Evolutionary conservation across 495 filamentous ascomycete genomes (phyloP).

Genomic region (Staphylotrichum tortipilum): DNA sequence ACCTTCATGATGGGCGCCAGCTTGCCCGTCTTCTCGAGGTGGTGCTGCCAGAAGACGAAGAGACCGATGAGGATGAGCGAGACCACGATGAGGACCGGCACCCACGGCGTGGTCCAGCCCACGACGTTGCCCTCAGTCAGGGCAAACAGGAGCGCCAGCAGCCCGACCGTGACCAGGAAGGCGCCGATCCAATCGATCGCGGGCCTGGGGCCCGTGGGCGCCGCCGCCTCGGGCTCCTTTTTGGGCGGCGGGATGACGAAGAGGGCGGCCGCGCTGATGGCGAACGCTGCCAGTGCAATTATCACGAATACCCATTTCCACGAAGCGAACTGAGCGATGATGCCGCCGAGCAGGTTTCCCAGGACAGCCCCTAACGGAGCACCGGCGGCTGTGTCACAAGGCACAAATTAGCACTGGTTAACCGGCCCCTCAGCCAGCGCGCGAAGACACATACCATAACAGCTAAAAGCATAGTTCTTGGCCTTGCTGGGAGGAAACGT

Average conservation of each 20-base stretch:
- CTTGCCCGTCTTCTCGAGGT: slow-evolving; percentile 38
- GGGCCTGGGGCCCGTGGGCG: slow-evolving; percentile 17
- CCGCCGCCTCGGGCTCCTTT: slow-evolving; percentile 21
- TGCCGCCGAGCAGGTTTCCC: slow-evolving; percentile 46
- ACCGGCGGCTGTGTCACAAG: slow-evolving; percentile 37
- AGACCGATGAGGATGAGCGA: slow-evolving; percentile 48
- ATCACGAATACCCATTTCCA: slow-evolving; percentile 63
- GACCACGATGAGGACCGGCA: slow-evolving; percentile 54
- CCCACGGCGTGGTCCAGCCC: slow-evolving; percentile 60
- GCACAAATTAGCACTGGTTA: not conserved
- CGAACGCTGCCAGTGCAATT: slow-evolving; percentile 52
- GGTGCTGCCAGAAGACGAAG: slow-evolving; percentile 59
- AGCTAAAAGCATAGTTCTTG: slow-evolving; percentile 55
- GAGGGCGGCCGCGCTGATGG: slow-evolving; percentile 50
- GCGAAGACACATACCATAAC: slow-evolving; percentile 26
- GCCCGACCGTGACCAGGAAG: slow-evolving; percentile 51
- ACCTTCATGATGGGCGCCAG: slow-evolving; percentile 51
- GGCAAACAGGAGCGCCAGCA: slow-evolving; percentile 54
- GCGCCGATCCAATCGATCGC: slow-evolving; percentile 60
- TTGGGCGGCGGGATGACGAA: slow-evolving; percentile 56
- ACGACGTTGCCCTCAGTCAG: slow-evolving; percentile 55
- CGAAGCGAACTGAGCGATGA: slow-evolving; percentile 45
- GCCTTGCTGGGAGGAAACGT: slow-evolving; percentile 53
- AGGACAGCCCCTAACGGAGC: slow-evolving; percentile 49
- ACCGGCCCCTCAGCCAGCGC: not conserved